These are phyloP conservation scores for Blastobotrys aristatus DNA, from an alignment of 1,139 yeast genomes.

Conservation along the genomic window DNA sequence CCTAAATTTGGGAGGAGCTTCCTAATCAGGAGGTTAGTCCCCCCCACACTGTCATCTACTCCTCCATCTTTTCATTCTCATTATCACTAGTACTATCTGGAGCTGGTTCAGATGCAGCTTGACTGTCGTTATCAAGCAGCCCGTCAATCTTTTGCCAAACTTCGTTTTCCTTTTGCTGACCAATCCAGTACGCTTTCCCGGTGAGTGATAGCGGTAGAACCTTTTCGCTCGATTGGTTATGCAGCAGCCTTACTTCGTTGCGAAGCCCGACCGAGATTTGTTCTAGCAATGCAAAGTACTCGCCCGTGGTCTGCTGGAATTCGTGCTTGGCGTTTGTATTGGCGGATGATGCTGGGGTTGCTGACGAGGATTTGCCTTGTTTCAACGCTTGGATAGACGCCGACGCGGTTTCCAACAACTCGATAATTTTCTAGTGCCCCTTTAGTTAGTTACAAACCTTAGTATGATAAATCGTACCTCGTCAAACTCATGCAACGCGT, in stretches of 20 bases:
- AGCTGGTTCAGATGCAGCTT: neutral
- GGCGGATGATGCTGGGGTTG: conserved; percentile 4
- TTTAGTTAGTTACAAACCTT: conserved; percentile 7
- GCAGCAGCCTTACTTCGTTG: conserved; percentile 37
- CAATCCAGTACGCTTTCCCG: conserved; percentile 35
- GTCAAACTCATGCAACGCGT: conserved; percentile 38
- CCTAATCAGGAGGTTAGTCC: neutral
- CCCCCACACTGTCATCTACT: neutral
- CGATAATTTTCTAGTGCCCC: conserved; percentile 35
- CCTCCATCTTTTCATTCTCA: neutral
- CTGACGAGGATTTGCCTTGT: conserved; percentile 34
- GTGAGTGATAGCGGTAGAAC: conserved; percentile 36
- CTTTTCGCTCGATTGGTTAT: conserved; percentile 38
- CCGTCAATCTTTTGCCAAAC: conserved; percentile 28
- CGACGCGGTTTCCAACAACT: conserved; percentile 39
- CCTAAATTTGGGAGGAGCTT: neutral
- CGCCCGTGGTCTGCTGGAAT: conserved; percentile 31
- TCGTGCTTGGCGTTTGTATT: conserved; percentile 27
- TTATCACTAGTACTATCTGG: neutral
- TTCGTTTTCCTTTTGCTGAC: conserved; percentile 33
- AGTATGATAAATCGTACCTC: conserved; percentile 19
- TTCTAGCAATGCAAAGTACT: conserved; percentile 33
- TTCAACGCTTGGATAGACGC: conserved; percentile 37
- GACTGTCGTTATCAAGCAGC: neutral
- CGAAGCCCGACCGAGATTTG: conserved; percentile 38